Percentiles rank a stretch among this genome's conserved stretches.
Conservation (phyloP, 805 yeast species). For the Candida rishiriensis region DNA sequence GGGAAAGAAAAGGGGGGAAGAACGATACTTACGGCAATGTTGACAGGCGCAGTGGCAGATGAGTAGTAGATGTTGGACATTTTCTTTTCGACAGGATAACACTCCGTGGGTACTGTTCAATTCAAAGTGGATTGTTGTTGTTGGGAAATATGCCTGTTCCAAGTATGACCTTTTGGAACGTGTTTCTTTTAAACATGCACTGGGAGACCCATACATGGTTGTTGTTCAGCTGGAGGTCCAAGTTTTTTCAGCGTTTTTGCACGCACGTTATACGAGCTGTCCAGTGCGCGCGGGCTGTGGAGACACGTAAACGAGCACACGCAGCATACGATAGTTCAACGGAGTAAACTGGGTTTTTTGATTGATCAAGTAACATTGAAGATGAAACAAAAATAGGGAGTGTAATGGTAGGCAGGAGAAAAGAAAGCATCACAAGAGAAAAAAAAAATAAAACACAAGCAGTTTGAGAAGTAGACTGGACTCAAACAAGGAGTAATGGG, state of each 20-base stretch:
- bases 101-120: no score
- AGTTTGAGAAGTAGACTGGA: background rate
- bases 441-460: background rate
- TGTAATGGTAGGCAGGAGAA: background rate
- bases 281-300: no score
- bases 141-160: no score
- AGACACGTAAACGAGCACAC: no score
- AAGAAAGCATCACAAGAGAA: slow-evolving; percentile 1
- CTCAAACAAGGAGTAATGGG: background rate
- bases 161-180: no score
- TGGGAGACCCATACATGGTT: no score
- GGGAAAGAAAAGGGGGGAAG: background rate
- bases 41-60: slow-evolving; percentile 93
- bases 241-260: background rate
- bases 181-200: background rate
- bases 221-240: no score
- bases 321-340: no score
- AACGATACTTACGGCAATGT: slow-evolving; percentile 73
- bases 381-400: background rate
- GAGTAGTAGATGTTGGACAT: slow-evolving; percentile 50
- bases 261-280: no score
- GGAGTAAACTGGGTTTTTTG: no score
- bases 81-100: no score
- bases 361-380: background rate
- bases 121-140: no score